Evolutionary conservation across 164 flowering plant genomes (phyloP), one percentile per base, ranked within the genome.

Genomic region (Cinnamomum chago): DNA sequence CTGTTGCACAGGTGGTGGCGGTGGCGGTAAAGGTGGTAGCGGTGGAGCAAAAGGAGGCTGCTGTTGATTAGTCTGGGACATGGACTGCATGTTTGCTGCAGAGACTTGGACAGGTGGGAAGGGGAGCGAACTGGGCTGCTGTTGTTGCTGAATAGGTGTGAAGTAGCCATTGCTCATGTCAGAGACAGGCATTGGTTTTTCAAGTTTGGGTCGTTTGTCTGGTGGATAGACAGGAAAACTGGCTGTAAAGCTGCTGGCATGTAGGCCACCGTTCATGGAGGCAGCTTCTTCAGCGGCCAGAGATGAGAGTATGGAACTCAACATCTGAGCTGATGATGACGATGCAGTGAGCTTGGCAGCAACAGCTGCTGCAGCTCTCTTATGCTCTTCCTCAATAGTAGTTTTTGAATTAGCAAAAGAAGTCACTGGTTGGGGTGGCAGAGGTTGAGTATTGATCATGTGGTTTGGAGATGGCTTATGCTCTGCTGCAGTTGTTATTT

Each of bases 261-360:
- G 83, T 50, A 70, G 20, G 62, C 86, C 79, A 67, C 82, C 82
- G 58, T 83, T 87, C 79, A 73, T 78, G 30, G 86, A 79, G 51
- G 92, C 90, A 58, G 91, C 94, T 81, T 89, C 93, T 81, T 90
- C 91, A 4, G 97, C 93, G 64, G 82, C 94, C n/a, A 90, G 85
- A 50, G 95, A 89, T 58, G 97, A 92, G 62, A 92, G 87, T 47
- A 90, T 88, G 24, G 93, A 87, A 15, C 89, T 77, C 62, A 92
- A 86, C 93, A 92, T 90, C 81, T 88, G 92, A 0, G 92, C 93
- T 5, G 95, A 92, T 24, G 95, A 89, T 71, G 93, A 81, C 23
- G 94, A 90, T 22, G 97, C 91, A 40, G 97, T 80, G 68, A 92
- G 90, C 78, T 88, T 92, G 74, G 97, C 97, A 50, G 90, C 95